Percentiles rank a stretch among this genome's conserved stretches.
These are phyloP conservation scores for Monosporascus sp. DNA, from an alignment of 2,329 filamentous ascomycete genomes.

Conservation along the genomic window DNA sequence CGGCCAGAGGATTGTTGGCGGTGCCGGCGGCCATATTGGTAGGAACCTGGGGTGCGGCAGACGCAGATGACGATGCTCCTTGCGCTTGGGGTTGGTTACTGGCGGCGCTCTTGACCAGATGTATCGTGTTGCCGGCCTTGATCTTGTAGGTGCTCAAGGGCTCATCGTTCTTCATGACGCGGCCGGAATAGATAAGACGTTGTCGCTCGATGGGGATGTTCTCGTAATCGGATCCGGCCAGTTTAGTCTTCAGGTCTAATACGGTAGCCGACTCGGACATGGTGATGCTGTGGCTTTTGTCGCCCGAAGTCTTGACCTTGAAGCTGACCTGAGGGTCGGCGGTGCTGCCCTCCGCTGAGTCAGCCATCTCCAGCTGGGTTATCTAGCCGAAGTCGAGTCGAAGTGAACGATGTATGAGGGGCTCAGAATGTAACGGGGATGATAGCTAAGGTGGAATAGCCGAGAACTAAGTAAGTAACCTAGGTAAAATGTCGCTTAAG, in stretches of 20 bases:
- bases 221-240: slow-evolving; percentile 75
- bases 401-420: too few species aligned
- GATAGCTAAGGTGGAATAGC: too few species aligned
- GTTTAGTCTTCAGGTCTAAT: slow-evolving; percentile 82
- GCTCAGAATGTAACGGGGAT: too few species aligned
- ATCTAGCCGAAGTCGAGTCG: too few species aligned
- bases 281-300: slow-evolving; percentile 78
- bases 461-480: not conserved
- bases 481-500: not conserved
- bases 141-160: slow-evolving; percentile 84
- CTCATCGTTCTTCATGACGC: slow-evolving; percentile 93
- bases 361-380: slow-evolving; percentile 48
- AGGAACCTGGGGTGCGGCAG: slow-evolving; percentile 56
- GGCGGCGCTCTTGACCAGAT: slow-evolving; percentile 92
- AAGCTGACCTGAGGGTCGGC: slow-evolving; percentile 82
- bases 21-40: slow-evolving; percentile 76
- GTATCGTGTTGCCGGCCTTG: slow-evolving; percentile 91
- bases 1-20: slow-evolving; percentile 84
- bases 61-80: slow-evolving; percentile 34
- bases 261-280: slow-evolving; percentile 73
- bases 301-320: slow-evolving; percentile 95
- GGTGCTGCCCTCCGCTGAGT: slow-evolving; percentile 51
- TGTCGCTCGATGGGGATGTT: slow-evolving; percentile 84
- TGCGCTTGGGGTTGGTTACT: slow-evolving; percentile 61
- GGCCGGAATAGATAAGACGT: slow-evolving; percentile 93